phyloP scores from a whole-genome alignment of 2,329 filamentous ascomycete species.

The Ophiocordyceps camponoti-rufipedis region DNA sequence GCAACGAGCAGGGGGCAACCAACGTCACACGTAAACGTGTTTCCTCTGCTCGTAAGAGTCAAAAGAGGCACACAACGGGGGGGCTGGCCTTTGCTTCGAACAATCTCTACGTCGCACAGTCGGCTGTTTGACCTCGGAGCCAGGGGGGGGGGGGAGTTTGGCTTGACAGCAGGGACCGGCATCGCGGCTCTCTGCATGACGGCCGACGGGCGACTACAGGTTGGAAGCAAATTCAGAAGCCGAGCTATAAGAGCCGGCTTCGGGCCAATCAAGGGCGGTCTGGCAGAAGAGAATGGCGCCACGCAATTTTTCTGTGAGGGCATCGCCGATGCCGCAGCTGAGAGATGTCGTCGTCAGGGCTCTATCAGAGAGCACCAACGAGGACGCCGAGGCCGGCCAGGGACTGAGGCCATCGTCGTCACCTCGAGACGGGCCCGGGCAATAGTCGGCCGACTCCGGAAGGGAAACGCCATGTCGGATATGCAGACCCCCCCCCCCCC shows the following conservation, averaged over 20 bases:
- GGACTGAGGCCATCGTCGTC: no score
- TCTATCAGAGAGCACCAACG: not conserved
- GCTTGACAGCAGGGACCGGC: constrained; percentile 1
- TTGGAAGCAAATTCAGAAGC: constrained; percentile 1
- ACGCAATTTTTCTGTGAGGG: not conserved
- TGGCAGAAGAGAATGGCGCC: not conserved
- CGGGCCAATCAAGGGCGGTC: not conserved
- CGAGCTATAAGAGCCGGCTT: not conserved
- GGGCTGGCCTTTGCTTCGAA: not conserved
- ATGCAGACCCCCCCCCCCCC: no score
- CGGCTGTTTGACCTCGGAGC: constrained; percentile 2
- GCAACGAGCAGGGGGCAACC: not conserved
- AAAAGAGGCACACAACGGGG: not conserved
- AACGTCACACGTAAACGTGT: constrained; percentile 1
- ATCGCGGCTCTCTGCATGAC: constrained; percentile 2
- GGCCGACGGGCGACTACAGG: not conserved
- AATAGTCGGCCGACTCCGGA: no score
- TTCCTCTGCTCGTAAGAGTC: not conserved
- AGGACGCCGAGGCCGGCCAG: not conserved
- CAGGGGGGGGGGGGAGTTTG: not conserved
- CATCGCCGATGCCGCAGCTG: not conserved
- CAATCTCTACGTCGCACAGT: not conserved
- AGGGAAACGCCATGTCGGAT: no score
- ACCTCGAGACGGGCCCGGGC: no score
- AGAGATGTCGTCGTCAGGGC: not conserved